Conservation (phyloP, 2,329 filamentous ascomycete species). For the Epichloe aotearoae region DNA sequence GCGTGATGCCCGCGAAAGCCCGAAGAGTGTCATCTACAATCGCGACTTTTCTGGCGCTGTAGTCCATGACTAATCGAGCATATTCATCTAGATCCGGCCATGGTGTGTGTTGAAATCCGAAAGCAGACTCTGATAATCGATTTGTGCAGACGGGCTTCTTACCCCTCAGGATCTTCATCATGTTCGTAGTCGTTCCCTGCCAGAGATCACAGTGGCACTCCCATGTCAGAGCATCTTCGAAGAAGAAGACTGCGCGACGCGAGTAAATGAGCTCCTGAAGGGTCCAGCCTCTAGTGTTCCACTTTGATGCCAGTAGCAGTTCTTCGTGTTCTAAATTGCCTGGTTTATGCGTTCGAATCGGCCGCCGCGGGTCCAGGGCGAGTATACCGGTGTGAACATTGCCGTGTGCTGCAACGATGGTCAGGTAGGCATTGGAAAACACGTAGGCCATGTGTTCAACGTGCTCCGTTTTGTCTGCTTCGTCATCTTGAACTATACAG, state of each 20-base stretch:
- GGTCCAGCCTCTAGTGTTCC: slow-evolving; percentile 30
- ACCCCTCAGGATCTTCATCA: slow-evolving; percentile 19
- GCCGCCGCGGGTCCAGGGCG: slow-evolving; percentile 22
- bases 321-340: slow-evolving; percentile 22
- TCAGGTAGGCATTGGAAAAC: slow-evolving; percentile 31
- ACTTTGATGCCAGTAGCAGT: slow-evolving; percentile 23
- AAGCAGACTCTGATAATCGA: slow-evolving; percentile 17
- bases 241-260: slow-evolving; percentile 29
- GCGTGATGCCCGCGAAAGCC: slow-evolving; percentile 30
- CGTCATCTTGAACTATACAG: slow-evolving; percentile 32
- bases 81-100: slow-evolving; percentile 35
- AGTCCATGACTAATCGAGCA: slow-evolving; percentile 29
- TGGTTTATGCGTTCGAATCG: slow-evolving; percentile 13
- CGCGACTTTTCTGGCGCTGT: slow-evolving; percentile 26
- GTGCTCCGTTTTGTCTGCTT: slow-evolving; percentile 24
- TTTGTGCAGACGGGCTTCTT: slow-evolving; percentile 20
- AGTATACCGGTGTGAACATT: slow-evolving; percentile 25
- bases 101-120: slow-evolving; percentile 26
- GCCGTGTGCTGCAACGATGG: slow-evolving; percentile 29
- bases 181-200: slow-evolving; percentile 20
- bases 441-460: slow-evolving; percentile 31
- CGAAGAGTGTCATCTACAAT: slow-evolving; percentile 27
- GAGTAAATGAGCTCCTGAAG: slow-evolving; percentile 30
- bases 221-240: slow-evolving; percentile 30
- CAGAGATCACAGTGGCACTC: slow-evolving; percentile 32